Base-by-base conservation (phyloP, 2,329 filamentous ascomycete genomes). In the Apiospora saccharicola region DNA sequence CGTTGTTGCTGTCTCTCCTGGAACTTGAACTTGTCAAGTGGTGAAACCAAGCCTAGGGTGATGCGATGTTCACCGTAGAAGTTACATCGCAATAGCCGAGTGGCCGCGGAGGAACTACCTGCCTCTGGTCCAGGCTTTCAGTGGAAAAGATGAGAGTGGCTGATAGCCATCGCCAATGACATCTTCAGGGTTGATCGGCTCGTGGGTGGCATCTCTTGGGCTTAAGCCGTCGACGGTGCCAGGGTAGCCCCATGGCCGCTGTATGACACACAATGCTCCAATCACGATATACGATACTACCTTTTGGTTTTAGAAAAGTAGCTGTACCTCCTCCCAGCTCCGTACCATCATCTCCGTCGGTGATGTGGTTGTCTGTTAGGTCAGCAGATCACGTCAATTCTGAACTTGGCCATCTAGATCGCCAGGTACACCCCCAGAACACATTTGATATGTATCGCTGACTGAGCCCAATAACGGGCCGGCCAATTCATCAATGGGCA, bases 141-240 rank as follows among this genome's bases (percentile, higher is more conserved):
- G 37, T 10, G 37, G 26, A 41, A 10, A 64, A 64, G 57, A 64
- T 64, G 57, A 34, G 16, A 64, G 67, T 68, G 67, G 67, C 67
- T 30, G 67, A 68, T 68, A 13, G 16, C 67, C 41, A 46, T 68
- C 67, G 30, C 67, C 67, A 68, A 68, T 68, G n/a, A 68, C 67
- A 68, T 68, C 41, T 47, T 68, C 67, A 68, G 30, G 41, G 67
- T 68, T 26, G 41, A 24, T 41, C 34, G 57, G 57, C 57, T 64
- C 22, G 10, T 64, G 34, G 34, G 16, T 41, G 57, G 57, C 22
- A n/a, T 34, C 30, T 19, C 57, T 64, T 22, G 57, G 53, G 57
- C 34, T 41, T 41, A 34, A 41, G 34, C 34, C 53, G 30, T 61
- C 10, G 53, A 30, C 10, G 30, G 34, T 61, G 19, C 7, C 30